Evolutionary conservation across 1,139 yeast genomes (phyloP), one percentile per base, ranked within the genome.

Genomic region (Suhomyces wounanorum): DNA sequence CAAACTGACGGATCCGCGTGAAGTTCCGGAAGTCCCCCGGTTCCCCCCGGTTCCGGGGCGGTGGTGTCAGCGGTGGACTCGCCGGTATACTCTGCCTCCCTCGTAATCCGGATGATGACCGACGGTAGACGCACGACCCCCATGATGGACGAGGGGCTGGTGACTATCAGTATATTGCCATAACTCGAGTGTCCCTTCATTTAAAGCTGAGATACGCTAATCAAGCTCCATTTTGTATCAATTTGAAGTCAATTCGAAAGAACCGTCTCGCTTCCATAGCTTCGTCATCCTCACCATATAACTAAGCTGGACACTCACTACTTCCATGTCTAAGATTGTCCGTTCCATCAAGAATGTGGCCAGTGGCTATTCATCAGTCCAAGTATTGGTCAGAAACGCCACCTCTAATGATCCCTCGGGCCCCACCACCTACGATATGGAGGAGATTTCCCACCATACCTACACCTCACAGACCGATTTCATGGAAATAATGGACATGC

Each of bases 331-430:
- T 21, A 89, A 89, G 66, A 75, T 91, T 58, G 86, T 89, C 47
- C 89, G 97, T 64, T 84, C 92, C 43, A 85, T 94, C 63, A 94
- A 92, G 71, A 94, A 94, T 70, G 96, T 92, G 45, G 89, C 96
- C 64, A 89, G 85, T 65, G 98, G 99, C 43, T 94, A 94, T 73
- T 82, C 97, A 9, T 69, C 87, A 11, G 87, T 91, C 11, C 98
- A 94, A 68, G 85, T 90, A 36, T 75, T 87, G 66, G 97, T 92
- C 41, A 82, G 99, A 65, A 90, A 90, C 63, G 96, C 97, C 51
- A 94, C 99, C 1, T 85, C 96, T 52, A 94, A 94, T 65, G 97
- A 89, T 57, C 80, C 95, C 2, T 77, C 84, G 52, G 96, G 96
- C 10, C 98, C 99, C 17, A 79, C 87, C 44, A 82, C 89, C 42